A percentile compares a stretch with the other conserved stretches of the same genome.
These are phyloP conservation scores for Calcarisporium arbuscula DNA, from an alignment of 2,329 filamentous ascomycete genomes.

Conservation along the genomic window DNA sequence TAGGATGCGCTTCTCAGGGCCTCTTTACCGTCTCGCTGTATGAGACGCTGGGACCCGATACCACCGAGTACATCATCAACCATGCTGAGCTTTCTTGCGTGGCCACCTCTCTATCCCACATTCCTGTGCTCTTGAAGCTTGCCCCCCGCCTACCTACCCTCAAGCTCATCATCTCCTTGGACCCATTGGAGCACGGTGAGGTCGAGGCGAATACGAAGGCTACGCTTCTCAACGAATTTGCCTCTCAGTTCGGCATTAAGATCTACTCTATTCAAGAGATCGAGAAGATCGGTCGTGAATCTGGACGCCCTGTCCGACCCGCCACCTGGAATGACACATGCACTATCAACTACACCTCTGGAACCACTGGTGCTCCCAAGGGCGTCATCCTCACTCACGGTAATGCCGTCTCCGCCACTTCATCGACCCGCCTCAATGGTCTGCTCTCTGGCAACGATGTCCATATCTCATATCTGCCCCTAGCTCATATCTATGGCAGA, in stretches of 20 bases:
- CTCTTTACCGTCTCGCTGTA: conserved; percentile 91
- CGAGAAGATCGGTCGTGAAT: conserved; percentile 69
- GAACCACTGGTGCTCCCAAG: conserved; percentile 77
- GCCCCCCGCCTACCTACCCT: conserved; percentile 68
- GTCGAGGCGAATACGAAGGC: conserved; percentile 70
- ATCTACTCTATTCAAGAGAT: conserved; percentile 77
- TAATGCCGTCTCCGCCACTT: conserved; percentile 69
- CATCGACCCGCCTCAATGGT: conserved; percentile 51
- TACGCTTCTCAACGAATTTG: conserved; percentile 69
- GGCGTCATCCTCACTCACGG: conserved; percentile 77
- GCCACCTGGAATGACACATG: conserved; percentile 70
- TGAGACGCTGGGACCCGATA: conserved; percentile 86
- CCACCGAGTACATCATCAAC: conserved; percentile 93
- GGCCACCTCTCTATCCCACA: conserved; percentile 71
- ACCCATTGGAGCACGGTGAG: conserved; percentile 76
- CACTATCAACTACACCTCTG: conserved; percentile 89
- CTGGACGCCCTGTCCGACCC: conserved; percentile 63
- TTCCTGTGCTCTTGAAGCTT: conserved; percentile 75
- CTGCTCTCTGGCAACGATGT: conserved; percentile 49
- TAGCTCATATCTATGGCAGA: conserved; percentile 91
- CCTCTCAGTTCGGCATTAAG: conserved; percentile 64
- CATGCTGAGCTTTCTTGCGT: conserved; percentile 73
- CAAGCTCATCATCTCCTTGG: conserved; percentile 83
- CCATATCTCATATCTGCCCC: conserved; percentile 79
- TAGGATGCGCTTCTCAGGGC: conserved; percentile 80